These are phyloP conservation scores for Gardenia jasminoides DNA, from an alignment of 257 asterid genomes.

Conservation along the genomic window DNA sequence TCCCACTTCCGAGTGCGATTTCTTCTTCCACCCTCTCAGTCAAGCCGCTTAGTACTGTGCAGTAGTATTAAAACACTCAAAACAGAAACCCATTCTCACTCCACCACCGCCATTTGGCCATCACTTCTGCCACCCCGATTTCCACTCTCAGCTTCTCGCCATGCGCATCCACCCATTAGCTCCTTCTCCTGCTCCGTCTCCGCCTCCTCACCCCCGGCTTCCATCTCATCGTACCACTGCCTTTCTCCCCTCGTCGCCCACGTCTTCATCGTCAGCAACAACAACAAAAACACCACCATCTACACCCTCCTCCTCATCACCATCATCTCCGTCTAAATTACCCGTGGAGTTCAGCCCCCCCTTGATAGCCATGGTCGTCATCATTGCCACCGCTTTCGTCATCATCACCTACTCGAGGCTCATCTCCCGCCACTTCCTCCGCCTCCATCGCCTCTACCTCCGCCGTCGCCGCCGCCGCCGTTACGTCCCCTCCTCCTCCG, in stretches of 20 bases:
- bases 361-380: slow-evolving; percentile 83
- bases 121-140: background rate
- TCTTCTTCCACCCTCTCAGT: background rate
- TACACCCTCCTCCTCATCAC: slow-evolving; percentile 24
- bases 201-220: slow-evolving; percentile 28
- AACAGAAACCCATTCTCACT: background rate
- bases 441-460: slow-evolving; percentile 59
- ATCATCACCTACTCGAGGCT: slow-evolving; percentile 88
- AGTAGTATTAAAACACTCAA: too few species aligned
- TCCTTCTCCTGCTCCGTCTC: slow-evolving; percentile 34
- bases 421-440: slow-evolving; percentile 67
- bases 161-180: slow-evolving; percentile 32
- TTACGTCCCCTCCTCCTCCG: slow-evolving; percentile 65
- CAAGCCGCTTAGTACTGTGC: background rate
- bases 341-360: slow-evolving; percentile 94
- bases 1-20: too few species aligned
- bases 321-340: slow-evolving; percentile 57
- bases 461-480: slow-evolving; percentile 82
- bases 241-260: slow-evolving; percentile 1
- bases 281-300: slow-evolving; percentile 20
- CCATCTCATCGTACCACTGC: slow-evolving; percentile 10
- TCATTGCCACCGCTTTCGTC: slow-evolving; percentile 78
- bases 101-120: background rate
- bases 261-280: background rate
- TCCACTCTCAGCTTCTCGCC: slow-evolving; percentile 1